These are phyloP conservation scores for Coffea humblotiana DNA, from an alignment of 305 asterid species.

Conservation along the genomic window DNA sequence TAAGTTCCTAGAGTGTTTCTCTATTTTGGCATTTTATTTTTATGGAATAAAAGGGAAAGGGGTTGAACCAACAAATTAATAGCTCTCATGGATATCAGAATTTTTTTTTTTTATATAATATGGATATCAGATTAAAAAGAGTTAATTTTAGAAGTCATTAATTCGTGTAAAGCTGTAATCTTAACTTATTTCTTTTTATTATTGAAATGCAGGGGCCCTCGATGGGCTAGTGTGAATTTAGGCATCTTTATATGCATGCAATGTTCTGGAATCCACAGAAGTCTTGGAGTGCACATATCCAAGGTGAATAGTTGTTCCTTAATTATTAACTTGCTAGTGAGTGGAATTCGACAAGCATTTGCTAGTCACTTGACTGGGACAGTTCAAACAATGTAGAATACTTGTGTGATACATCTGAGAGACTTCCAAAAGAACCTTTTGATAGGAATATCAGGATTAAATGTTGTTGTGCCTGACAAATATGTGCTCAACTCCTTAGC, in stretches of 20 bases:
- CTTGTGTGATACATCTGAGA: not conserved
- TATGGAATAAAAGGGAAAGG: not conserved
- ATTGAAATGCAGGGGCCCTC: conserved; percentile 80
- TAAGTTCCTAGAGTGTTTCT: conserved; percentile 37
- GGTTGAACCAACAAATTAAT: not conserved
- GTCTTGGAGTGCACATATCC: conserved; percentile 99
- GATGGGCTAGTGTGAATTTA: conserved; percentile 99
- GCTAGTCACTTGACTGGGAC: not conserved
- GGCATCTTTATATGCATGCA: conserved; percentile 99
- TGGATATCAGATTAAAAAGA: conserved; percentile 8
- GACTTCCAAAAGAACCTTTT: not conserved
- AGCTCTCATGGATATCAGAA: conserved; percentile 10
- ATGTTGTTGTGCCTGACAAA: not conserved
- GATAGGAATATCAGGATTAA: not conserved
- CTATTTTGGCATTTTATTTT: not conserved
- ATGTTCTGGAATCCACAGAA: conserved; percentile 99
- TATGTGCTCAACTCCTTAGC: not conserved
- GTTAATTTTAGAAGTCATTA: not conserved
- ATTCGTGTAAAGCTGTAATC: not conserved
- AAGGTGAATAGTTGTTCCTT: conserved; percentile 53
- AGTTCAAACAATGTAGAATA: not conserved
- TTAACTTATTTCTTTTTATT: not conserved
- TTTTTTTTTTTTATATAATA: too few relatives aligned
- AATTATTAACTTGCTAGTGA: not conserved
- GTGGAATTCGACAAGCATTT: not conserved